Base-by-base conservation (phyloP, 305 asterid species). In the Ajuga reptans region DNA sequence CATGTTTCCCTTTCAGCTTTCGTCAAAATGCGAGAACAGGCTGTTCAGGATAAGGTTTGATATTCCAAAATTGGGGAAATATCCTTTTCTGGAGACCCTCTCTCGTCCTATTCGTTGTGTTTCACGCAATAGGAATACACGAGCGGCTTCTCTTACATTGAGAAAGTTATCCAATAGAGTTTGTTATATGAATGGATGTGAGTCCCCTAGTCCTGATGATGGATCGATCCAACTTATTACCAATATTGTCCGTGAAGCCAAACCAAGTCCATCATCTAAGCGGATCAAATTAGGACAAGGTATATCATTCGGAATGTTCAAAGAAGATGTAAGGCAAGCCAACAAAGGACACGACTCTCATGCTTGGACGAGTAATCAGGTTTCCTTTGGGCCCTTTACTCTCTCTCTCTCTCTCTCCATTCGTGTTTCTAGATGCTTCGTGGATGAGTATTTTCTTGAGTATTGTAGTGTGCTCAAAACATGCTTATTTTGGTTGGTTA, bases 21-120 rank as follows among this genome's bases (percentile, higher is more conserved):
- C 98, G 10, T 92, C 97, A 1, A 89, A 90, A 89, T 85, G 95
- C 37, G 91, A 89, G 39, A 88, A 88, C 81, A 88, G 88, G 82
- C 86, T 92, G 60, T 92, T 92, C 75, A 75, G 76, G 76, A 84
- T 92, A 55, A 85, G 77, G 84, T 92, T 92, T 77, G 80, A 77
- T 43, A 73, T 81, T 74, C 86, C 89, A 47, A 55, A 78, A 67
- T 68, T 79, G 70, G 82, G 91, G 46, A 77, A 73, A 68, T 85
- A 70, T 80, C 95, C 95, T 46, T 92, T 89, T 79, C 81, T 85
- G 0, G 87, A 82, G 80, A 74, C 75, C 1, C 60, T 76, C 11
- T 80, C 95, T 71, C 86, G 58, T 65, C 90, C 95, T 37, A 82
- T 92, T 54, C 92, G 90, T 37, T 92, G 96, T 71, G 82, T 92